phyloP scores from a whole-genome alignment of 805 yeast genomes.

The Metschnikowia borealis region DNA sequence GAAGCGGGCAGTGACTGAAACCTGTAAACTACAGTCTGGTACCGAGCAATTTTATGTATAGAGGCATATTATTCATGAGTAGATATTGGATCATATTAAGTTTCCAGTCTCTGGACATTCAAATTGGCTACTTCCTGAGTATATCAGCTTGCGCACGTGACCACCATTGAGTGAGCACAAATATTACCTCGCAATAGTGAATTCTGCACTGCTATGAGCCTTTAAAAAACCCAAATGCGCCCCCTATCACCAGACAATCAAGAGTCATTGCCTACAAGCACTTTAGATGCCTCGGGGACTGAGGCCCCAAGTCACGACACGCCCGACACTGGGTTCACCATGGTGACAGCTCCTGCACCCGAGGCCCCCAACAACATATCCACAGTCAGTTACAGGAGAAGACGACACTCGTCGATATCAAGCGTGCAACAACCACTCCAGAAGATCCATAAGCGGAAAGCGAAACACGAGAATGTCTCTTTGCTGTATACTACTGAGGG shows the following conservation, averaged over 20 bases:
- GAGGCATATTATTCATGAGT: too few species aligned
- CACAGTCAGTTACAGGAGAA: slow-evolving; percentile 23
- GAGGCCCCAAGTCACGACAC: neutral
- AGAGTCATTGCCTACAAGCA: neutral
- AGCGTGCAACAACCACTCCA: slow-evolving; percentile 17
- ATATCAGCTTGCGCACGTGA: neutral
- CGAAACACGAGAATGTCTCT: slow-evolving; percentile 24
- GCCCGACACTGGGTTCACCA: neutral
- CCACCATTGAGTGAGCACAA: slow-evolving; percentile 3
- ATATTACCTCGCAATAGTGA: neutral
- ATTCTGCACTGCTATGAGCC: neutral
- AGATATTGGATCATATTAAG: too few species aligned
- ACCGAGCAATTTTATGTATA: too few species aligned
- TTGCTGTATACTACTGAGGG: neutral
- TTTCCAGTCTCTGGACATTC: too few species aligned
- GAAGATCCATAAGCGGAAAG: slow-evolving; percentile 28
- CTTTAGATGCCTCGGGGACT: neutral
- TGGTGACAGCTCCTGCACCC: neutral
- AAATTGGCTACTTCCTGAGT: too few species aligned
- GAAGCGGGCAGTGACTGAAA: neutral
- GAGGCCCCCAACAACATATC: neutral
- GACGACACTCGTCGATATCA: slow-evolving; percentile 39
- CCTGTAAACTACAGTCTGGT: neutral
- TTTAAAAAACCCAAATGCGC: neutral
- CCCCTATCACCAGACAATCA: neutral